Conservation (phyloP, 2,329 filamentous ascomycete species). For the Penicillium sp. region DNA sequence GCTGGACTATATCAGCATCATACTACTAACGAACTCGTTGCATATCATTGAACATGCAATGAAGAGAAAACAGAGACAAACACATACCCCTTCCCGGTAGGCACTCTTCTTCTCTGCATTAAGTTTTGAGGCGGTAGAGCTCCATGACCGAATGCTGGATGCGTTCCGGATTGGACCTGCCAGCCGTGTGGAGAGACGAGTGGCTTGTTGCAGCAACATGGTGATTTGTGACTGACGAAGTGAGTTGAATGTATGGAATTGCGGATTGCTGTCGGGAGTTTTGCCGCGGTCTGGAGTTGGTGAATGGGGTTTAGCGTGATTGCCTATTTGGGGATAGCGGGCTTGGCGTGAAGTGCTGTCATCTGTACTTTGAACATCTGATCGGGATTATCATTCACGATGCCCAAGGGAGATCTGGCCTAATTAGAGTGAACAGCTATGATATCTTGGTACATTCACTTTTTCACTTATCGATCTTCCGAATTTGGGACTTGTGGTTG, state of each 20-base stretch:
- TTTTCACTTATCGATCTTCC: too few species aligned
- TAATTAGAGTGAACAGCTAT: background rate
- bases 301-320: constrained; percentile 13
- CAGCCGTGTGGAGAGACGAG: background rate
- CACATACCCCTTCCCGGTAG: constrained; percentile 33
- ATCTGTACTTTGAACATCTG: background rate
- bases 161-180: background rate
- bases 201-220: constrained; percentile 14
- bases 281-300: constrained; percentile 7
- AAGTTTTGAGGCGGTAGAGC: constrained; percentile 8
- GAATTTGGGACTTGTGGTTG: too few species aligned
- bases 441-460: too few species aligned
- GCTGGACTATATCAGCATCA: constrained; percentile 24
- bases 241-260: constrained; percentile 1
- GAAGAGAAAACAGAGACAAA: background rate
- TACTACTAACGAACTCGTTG: background rate
- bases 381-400: background rate
- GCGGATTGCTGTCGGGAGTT: constrained; percentile 1
- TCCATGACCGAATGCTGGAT: constrained; percentile 2
- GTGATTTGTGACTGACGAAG: background rate
- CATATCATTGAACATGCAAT: background rate
- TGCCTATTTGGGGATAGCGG: constrained; percentile 3
- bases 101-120: constrained; percentile 17
- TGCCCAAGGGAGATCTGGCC: background rate
- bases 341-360: constrained; percentile 6